Evolutionary conservation across 495 filamentous ascomycete genomes (phyloP), one percentile per base, ranked within the genome.

Genomic region (Aspergillus homomorphus): DNA sequence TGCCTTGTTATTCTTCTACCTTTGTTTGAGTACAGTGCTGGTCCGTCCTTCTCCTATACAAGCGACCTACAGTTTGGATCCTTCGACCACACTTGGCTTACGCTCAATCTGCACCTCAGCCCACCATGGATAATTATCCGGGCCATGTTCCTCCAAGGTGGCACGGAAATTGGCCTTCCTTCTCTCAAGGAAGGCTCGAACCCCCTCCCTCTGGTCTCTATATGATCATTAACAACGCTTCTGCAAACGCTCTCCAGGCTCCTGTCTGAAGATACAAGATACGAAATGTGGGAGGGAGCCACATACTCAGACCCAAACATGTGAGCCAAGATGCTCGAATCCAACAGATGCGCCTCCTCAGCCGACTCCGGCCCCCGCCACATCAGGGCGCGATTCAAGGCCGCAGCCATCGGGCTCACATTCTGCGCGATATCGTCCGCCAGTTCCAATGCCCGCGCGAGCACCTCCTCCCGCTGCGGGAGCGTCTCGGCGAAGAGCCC

Each of bases 301-400:
- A 48, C 69, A 46, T 67, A 76, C 69, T 60, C 68, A 16, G 74
- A 70, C 20, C 62, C 62, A 71, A 87, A 86, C 58, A 85, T 64
- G 51, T 83, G 80, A 59, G 74, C 78, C 24, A 89, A 70, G 33
- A 86, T 60, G 57, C 73, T 75, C 46, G 77, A 81, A 68, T 87
- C 84, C 30, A 87, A 60, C 54, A 86, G 62, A 73, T 87, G 84
- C 41, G 81, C 75, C 41, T 72, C 79, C 66, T 89, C 84, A 1
- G 82, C 74, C 14, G 73, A 75, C 4, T 75, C 80, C 4, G 77
- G 74, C 43, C 80, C 77, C 10, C 82, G 73, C 73, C 79, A 87
- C 77, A 89, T 78, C 66, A 88, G 55, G 43, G 84, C 82, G 30
- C 76, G 75, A 74, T 85, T 87, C 58, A 87, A 66, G 53, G 74